Evolutionary conservation across 2,329 filamentous ascomycete species (phyloP).

Genomic region (Colletotrichum plurivorum): DNA sequence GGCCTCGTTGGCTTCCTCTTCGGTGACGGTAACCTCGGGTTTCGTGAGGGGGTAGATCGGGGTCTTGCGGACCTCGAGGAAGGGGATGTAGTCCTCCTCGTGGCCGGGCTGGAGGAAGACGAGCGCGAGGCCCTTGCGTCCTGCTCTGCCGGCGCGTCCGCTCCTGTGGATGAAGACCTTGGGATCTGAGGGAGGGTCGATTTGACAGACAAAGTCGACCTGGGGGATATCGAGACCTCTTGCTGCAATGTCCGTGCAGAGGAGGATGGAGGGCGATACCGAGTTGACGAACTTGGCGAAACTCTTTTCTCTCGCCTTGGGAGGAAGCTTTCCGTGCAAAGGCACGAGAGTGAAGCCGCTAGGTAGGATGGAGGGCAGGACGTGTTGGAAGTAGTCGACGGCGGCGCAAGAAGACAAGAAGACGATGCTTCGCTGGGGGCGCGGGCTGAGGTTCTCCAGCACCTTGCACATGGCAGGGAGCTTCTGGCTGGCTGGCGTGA

Average conservation of each 20-base stretch:
- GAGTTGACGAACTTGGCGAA: slow-evolving; percentile 85
- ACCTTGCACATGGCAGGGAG: slow-evolving; percentile 81
- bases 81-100: slow-evolving; percentile 92
- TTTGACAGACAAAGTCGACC: slow-evolving; percentile 90
- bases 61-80: slow-evolving; percentile 88
- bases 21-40: slow-evolving; percentile 69
- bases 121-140: slow-evolving; percentile 86
- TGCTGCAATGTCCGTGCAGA: slow-evolving; percentile 94
- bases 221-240: slow-evolving; percentile 92
- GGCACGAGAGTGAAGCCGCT: slow-evolving; percentile 79
- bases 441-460: slow-evolving; percentile 77
- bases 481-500: slow-evolving; percentile 83
- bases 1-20: slow-evolving; percentile 70
- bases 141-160: slow-evolving; percentile 90
- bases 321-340: slow-evolving; percentile 91
- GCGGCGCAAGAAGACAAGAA: slow-evolving; percentile 95
- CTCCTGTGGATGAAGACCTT: slow-evolving; percentile 97
- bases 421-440: slow-evolving; percentile 87
- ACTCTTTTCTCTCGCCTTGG: slow-evolving; percentile 90
- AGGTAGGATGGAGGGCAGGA: slow-evolving; percentile 82
- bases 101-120: slow-evolving; percentile 87
- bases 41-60: slow-evolving; percentile 77
- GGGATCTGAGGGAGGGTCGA: slow-evolving; percentile 86
- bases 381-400: slow-evolving; percentile 92
- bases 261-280: slow-evolving; percentile 81